Conservation (phyloP, 2,329 filamentous ascomycete genomes). For the Fusarium mexicanum region DNA sequence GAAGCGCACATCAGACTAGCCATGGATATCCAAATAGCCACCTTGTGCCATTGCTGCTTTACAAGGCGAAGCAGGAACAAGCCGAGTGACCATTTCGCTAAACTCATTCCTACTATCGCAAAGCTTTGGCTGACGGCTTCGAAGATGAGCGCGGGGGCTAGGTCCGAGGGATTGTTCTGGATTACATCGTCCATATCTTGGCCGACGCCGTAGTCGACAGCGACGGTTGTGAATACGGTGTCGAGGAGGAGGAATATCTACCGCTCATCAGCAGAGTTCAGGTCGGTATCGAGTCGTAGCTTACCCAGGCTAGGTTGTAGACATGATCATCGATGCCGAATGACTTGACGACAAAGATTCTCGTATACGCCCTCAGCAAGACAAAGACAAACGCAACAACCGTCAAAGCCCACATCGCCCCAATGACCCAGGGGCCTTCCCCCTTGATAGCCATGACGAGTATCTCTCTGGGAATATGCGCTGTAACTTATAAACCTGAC, state of each 20-base stretch:
- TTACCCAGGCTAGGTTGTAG: constrained; percentile 41
- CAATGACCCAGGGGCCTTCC: constrained; percentile 31
- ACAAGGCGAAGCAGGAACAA: constrained; percentile 53
- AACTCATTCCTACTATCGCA: constrained; percentile 51
- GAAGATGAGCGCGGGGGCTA: constrained; percentile 43
- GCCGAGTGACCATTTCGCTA: constrained; percentile 52
- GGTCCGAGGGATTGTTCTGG: constrained; percentile 20
- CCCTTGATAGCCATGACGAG: constrained; percentile 26
- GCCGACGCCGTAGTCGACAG: constrained; percentile 49
- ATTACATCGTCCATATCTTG: constrained; percentile 42
- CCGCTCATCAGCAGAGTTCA: background rate
- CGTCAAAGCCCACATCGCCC: constrained; percentile 45
- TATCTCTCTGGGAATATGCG: background rate
- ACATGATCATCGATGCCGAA: constrained; percentile 50
- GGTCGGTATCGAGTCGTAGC: background rate
- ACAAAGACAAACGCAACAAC: constrained; percentile 45
- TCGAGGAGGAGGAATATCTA: constrained; percentile 45
- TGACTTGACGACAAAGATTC: constrained; percentile 42
- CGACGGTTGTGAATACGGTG: constrained; percentile 46
- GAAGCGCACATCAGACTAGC: constrained; percentile 32
- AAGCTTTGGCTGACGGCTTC: constrained; percentile 50
- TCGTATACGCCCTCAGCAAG: constrained; percentile 50
- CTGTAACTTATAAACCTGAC: background rate
- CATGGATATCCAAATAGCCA: constrained; percentile 49
- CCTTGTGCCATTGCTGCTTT: constrained; percentile 46